Conservation (phyloP, 140 eudicot genomes). For the Flaveria floridana region DNA sequence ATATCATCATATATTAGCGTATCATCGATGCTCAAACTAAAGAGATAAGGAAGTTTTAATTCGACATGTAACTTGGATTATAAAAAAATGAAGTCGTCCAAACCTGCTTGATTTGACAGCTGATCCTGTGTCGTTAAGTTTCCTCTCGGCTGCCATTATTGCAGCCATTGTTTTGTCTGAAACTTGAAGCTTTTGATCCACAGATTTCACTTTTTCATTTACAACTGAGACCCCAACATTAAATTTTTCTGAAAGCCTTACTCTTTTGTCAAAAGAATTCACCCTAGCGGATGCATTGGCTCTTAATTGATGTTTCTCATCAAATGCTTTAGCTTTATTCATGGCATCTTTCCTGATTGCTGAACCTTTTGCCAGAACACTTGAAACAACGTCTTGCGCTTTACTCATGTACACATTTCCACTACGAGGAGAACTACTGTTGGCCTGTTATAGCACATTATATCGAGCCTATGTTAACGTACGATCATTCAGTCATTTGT, state of each 20-base stretch:
- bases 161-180: conserved; percentile 99
- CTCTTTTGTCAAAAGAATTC: conserved; percentile 68
- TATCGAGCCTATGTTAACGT: not conserved
- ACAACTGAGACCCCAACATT: conserved; percentile 81
- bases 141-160: conserved; percentile 83
- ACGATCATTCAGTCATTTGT: conserved; percentile 23
- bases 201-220: conserved; percentile 88
- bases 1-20: not conserved
- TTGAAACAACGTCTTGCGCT: conserved; percentile 89
- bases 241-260: conserved; percentile 69
- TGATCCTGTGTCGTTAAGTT: conserved; percentile 80
- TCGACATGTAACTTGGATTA: not conserved
- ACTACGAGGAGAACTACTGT: conserved; percentile 51
- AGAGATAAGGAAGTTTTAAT: not conserved
- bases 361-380: conserved; percentile 90
- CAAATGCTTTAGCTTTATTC: conserved; percentile 91
- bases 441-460: conserved; percentile 39
- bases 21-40: not conserved
- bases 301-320: conserved; percentile 76
- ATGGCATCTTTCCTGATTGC: conserved; percentile 84
- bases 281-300: conserved; percentile 90
- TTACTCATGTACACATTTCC: conserved; percentile 70
- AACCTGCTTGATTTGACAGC: conserved; percentile 96
- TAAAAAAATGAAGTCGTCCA: not conserved
- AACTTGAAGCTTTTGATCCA: conserved; percentile 88